Base-by-base conservation (phyloP, 129 eudicot species). In the Solidago caesia region DNA sequence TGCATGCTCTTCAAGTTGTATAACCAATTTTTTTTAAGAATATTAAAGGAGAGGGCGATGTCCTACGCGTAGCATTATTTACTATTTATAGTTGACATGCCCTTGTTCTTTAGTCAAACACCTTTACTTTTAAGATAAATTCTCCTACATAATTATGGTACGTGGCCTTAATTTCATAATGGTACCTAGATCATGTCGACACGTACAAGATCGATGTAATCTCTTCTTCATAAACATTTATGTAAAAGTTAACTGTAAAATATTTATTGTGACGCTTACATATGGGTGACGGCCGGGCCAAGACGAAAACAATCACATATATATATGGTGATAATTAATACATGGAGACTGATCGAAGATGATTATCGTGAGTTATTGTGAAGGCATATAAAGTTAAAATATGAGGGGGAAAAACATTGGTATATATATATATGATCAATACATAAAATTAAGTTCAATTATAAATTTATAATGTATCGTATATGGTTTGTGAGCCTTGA, bases 31-130 rank as follows among this genome's bases (percentile, higher is more conserved):
- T 15, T 57, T 69, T 10, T 57, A 33, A 57, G 45, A 69, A 5
- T 62, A 49, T 62, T 51, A 71, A 70, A 49, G 69, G 41, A 70
- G 77, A 78, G 66, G 63, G 33, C 60, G 77, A 78, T 70, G 62
- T 78, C 47, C 66, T 62, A 78, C 71, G 77, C 71, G 77, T 71
- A 43, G 77, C 77, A 51, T 41, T 48, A 51, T 41, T 48, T 53
- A 78, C 66, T 48, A 41, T 57, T 62, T 21, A 21, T 70, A 62
- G 77, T 52, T 63, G 49, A n/a, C 41, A 51, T 48, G 71, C 81
- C 71, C 71, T 49, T 51, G 47, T 70, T 70, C 81, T 43, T 26
- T 55, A 44, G 53, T 67, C 58, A 67, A 67, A 55, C 55, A 33
- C 65, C 55, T 78, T 78, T 42, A 71, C 77, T 42, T 62, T 51